Conservation (phyloP, 352 stramenopile species). For the Halophytophthora polymorphica region DNA sequence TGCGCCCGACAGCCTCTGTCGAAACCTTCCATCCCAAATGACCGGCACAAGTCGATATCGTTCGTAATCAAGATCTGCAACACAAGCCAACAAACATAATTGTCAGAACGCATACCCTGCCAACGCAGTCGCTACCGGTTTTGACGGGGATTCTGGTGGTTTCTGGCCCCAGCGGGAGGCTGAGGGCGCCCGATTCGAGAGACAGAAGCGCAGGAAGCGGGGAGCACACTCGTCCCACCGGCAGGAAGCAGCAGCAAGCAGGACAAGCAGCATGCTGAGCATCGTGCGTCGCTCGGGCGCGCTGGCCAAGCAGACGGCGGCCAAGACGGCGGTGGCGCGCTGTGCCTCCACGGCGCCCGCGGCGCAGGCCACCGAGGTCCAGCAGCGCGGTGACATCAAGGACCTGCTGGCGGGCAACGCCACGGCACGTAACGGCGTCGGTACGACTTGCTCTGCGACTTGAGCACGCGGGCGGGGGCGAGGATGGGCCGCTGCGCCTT, state of each 20-base stretch:
- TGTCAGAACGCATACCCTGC: background rate
- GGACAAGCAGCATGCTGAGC: slow-evolving; percentile 30
- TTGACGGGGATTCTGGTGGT: slow-evolving; percentile 21
- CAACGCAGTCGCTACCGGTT: background rate
- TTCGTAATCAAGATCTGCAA: background rate
- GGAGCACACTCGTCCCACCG: too few species aligned
- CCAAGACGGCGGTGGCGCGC: slow-evolving; percentile 17
- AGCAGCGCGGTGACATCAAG: slow-evolving; percentile 66
- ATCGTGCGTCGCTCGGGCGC: slow-evolving; percentile 35
- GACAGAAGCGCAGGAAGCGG: slow-evolving; percentile 2
- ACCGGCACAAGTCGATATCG: slow-evolving; percentile 4
- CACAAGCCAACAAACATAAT: background rate
- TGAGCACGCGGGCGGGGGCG: background rate
- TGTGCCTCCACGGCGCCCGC: slow-evolving; percentile 27
- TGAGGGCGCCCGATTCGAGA: slow-evolving; percentile 15
- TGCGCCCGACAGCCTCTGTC: too few species aligned
- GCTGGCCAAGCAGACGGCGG: slow-evolving; percentile 9
- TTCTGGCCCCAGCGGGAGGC: slow-evolving; percentile 16
- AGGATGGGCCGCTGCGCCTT: background rate
- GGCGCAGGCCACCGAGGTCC: slow-evolving; percentile 23
- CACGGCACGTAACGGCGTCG: slow-evolving; percentile 72
- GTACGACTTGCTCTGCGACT: slow-evolving; percentile 26
- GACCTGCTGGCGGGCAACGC: slow-evolving; percentile 67
- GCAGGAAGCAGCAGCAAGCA: background rate
- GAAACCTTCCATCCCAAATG: background rate